phyloP scores from a whole-genome alignment of 352 stramenopile species.

The Achlya hypogyna region DNA sequence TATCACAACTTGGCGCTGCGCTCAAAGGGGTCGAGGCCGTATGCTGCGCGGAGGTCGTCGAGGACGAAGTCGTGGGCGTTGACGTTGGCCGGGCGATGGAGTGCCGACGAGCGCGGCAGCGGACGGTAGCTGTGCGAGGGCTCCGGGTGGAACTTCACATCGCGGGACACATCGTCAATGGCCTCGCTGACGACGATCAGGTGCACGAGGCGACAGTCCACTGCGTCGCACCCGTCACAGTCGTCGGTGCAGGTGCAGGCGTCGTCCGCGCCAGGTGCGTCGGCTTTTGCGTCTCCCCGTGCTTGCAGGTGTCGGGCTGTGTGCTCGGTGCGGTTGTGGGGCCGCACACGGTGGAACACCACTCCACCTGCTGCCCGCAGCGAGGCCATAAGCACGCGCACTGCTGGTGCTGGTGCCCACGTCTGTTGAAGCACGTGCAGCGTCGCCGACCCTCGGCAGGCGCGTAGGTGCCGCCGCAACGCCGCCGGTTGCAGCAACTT shows the following conservation, averaged over 20 bases:
- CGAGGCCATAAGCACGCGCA: neutral
- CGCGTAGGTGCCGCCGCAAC: neutral
- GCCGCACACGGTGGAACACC: neutral
- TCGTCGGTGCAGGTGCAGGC: neutral
- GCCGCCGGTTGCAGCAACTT: neutral
- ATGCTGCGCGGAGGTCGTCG: neutral
- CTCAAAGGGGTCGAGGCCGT: neutral
- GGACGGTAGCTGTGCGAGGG: no score
- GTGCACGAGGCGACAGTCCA: no score
- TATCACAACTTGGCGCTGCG: no score
- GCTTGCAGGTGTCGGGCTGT: neutral
- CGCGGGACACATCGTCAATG: no score
- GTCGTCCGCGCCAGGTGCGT: neutral
- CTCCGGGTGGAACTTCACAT: no score
- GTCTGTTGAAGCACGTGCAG: neutral
- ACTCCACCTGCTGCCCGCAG: neutral
- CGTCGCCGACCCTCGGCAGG: neutral
- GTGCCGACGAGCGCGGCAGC: no score
- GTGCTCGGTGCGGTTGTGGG: neutral
- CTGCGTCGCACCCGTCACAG: no score
- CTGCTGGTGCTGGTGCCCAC: neutral
- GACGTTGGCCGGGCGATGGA: neutral
- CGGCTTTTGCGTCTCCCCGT: neutral
- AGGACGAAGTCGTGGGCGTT: neutral
- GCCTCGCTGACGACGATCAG: no score